Evolutionary conservation across 148 eudicot species (phyloP).

Genomic region (Vaccinium corymbosum): DNA sequence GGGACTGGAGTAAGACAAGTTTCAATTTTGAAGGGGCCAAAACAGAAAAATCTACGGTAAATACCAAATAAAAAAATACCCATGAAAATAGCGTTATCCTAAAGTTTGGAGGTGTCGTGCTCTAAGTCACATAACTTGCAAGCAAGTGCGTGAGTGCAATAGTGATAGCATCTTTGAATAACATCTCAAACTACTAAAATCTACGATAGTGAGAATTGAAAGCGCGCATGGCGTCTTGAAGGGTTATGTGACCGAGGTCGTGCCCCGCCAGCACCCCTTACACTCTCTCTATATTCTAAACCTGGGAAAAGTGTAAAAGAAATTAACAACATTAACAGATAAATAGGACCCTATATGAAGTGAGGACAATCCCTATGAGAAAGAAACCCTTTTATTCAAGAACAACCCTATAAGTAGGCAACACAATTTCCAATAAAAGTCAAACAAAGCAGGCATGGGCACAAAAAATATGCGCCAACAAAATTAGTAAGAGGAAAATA

Average conservation of each 20-base stretch:
- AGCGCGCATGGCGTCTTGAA: too few species aligned
- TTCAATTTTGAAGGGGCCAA: background rate
- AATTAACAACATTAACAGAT: background rate
- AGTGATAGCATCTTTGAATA: too few species aligned
- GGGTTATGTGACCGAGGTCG: too few species aligned
- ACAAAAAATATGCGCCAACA: background rate
- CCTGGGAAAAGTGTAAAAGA: background rate
- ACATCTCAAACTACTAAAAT: too few species aligned
- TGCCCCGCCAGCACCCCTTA: too few species aligned
- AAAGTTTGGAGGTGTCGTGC: background rate
- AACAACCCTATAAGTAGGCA: background rate
- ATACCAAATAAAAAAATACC: too few species aligned
- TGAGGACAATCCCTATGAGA: background rate
- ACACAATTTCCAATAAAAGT: background rate
- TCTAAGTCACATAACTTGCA: too few species aligned
- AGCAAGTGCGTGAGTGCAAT: too few species aligned
- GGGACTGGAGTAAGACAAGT: background rate
- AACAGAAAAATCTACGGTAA: background rate
- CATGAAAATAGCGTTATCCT: too few species aligned
- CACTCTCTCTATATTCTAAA: background rate
- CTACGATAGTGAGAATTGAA: too few species aligned
- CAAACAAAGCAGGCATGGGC: background rate
- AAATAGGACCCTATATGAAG: background rate
- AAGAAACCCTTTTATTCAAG: background rate
- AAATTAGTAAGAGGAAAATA: background rate